These are phyloP conservation scores for Apiotrichum porosum DNA, from an alignment of 1,284 basidiomycete species.

Conservation along the genomic window DNA sequence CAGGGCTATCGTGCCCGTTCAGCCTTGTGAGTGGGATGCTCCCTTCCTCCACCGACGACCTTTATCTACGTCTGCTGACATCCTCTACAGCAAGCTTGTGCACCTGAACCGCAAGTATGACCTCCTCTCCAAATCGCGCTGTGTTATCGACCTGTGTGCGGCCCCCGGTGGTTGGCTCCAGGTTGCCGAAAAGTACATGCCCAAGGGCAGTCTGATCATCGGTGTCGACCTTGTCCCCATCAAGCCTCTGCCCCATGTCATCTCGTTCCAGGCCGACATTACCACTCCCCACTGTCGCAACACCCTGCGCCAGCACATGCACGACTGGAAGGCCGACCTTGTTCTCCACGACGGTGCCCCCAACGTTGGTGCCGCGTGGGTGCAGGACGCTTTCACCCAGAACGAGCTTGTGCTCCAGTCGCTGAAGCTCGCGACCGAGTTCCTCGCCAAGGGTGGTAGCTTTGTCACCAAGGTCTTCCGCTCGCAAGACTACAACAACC, in stretches of 20 bases:
- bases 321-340: slow-evolving; percentile 99
- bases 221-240: slow-evolving; percentile 98
- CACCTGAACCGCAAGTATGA: slow-evolving; percentile 98
- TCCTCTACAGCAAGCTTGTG: slow-evolving; percentile 69
- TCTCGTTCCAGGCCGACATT: slow-evolving; percentile 92
- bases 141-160: slow-evolving; percentile 96
- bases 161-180: slow-evolving; percentile 99
- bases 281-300: slow-evolving; percentile 88
- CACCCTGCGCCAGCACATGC: slow-evolving; percentile 79
- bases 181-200: slow-evolving; percentile 98
- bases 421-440: slow-evolving; percentile 94
- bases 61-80: background rate
- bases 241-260: slow-evolving; percentile 87
- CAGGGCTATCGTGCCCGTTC: slow-evolving; percentile 99
- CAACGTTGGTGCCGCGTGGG: slow-evolving; percentile 99
- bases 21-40: slow-evolving; percentile 60
- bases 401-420: slow-evolving; percentile 95
- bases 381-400: slow-evolving; percentile 97
- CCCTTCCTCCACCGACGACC: too few species aligned
- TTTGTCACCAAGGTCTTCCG: slow-evolving; percentile 99
- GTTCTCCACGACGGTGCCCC: slow-evolving; percentile 99
- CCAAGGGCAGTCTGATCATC: slow-evolving; percentile 87
- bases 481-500: slow-evolving; percentile 96
- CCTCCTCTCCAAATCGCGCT: slow-evolving; percentile 84
- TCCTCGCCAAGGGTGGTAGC: slow-evolving; percentile 85